Percentiles rank a stretch among this genome's conserved stretches.
These are phyloP conservation scores for Saitoella complicata DNA, from an alignment of 805 yeast species.

Conservation along the genomic window DNA sequence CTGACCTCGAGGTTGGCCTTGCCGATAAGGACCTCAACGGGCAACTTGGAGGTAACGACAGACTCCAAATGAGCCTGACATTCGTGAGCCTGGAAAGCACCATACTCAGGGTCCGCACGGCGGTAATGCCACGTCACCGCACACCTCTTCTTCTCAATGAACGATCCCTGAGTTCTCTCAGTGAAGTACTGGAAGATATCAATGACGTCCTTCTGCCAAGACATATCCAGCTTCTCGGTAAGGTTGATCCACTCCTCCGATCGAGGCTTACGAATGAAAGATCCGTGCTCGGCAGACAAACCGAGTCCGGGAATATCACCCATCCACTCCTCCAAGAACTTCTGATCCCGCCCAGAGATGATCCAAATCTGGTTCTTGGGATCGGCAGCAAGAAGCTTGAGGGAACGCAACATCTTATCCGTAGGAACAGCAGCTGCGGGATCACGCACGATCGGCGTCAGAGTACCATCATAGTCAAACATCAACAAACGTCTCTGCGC, in stretches of 20 bases:
- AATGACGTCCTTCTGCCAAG: slow-evolving; percentile 80
- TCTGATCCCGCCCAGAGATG: slow-evolving; percentile 89
- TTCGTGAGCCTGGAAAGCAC: slow-evolving; percentile 67
- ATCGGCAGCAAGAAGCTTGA: slow-evolving; percentile 49
- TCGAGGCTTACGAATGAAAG: slow-evolving; percentile 62
- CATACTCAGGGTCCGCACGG: slow-evolving; percentile 84
- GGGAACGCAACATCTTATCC: slow-evolving; percentile 42
- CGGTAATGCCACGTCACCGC: slow-evolving; percentile 98
- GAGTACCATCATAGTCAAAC: slow-evolving; percentile 94
- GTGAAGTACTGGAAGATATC: slow-evolving; percentile 60
- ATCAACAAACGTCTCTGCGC: slow-evolving; percentile 62
- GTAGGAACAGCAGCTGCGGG: slow-evolving; percentile 98
- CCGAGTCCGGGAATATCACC: slow-evolving; percentile 59
- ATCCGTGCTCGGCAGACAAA: slow-evolving; percentile 93
- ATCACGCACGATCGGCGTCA: slow-evolving; percentile 89
- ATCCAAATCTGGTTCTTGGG: slow-evolving; percentile 83
- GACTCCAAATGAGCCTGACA: slow-evolving; percentile 47
- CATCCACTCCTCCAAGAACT: slow-evolving; percentile 73
- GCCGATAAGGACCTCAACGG: slow-evolving; percentile 91
- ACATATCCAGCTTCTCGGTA: slow-evolving; percentile 71
- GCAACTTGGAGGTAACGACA: slow-evolving; percentile 47
- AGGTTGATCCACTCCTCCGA: slow-evolving; percentile 62
- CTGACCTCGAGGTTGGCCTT: slow-evolving; percentile 97
- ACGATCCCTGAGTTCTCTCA: slow-evolving; percentile 79
- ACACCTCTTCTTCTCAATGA: slow-evolving; percentile 73